Conservation (phyloP, 2,329 filamentous ascomycete genomes). For the Simplicillium sp. region DNA sequence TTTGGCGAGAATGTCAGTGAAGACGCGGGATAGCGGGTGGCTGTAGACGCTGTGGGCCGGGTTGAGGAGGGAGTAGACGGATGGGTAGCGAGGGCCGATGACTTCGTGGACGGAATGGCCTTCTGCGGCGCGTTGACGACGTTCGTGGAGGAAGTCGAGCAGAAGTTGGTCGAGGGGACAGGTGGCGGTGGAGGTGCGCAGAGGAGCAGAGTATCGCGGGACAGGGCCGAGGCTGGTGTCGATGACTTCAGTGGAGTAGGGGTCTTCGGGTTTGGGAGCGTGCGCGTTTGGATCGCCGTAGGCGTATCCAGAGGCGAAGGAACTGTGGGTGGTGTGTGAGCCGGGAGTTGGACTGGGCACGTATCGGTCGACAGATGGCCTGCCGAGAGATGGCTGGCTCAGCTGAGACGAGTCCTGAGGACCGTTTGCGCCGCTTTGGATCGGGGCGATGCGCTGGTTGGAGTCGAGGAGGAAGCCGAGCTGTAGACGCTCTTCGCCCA, state of each 20-base stretch:
- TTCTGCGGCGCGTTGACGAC: slow-evolving; percentile 54
- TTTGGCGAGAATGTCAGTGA: slow-evolving; percentile 75
- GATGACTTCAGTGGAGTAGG: slow-evolving; percentile 4
- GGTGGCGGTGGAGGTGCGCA: slow-evolving; percentile 57
- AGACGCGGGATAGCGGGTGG: slow-evolving; percentile 74
- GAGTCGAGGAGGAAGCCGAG: slow-evolving; percentile 64
- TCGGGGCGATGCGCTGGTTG: slow-evolving; percentile 42
- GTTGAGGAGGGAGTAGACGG: slow-evolving; percentile 69
- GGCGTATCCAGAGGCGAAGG: not conserved
- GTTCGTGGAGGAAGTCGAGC: slow-evolving; percentile 66
- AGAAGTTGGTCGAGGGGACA: slow-evolving; percentile 74
- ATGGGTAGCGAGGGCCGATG: slow-evolving; percentile 69
- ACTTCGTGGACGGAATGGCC: slow-evolving; percentile 57
- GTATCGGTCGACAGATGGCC: not conserved
- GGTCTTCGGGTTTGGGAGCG: not conserved
- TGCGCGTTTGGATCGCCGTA: not conserved
- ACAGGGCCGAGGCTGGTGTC: not conserved
- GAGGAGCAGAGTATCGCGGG: slow-evolving; percentile 20
- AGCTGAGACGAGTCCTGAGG: slow-evolving; percentile 28
- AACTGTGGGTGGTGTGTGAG: not conserved
- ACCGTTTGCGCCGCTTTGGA: slow-evolving; percentile 39
- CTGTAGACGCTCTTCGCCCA: slow-evolving; percentile 58
- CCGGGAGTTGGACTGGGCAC: not conserved
- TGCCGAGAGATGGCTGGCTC: slow-evolving; percentile 6
- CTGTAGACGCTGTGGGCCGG: slow-evolving; percentile 51